Evolutionary conservation across 176 grass and related monocot species (phyloP).

Genomic region (Ananas comosus): DNA sequence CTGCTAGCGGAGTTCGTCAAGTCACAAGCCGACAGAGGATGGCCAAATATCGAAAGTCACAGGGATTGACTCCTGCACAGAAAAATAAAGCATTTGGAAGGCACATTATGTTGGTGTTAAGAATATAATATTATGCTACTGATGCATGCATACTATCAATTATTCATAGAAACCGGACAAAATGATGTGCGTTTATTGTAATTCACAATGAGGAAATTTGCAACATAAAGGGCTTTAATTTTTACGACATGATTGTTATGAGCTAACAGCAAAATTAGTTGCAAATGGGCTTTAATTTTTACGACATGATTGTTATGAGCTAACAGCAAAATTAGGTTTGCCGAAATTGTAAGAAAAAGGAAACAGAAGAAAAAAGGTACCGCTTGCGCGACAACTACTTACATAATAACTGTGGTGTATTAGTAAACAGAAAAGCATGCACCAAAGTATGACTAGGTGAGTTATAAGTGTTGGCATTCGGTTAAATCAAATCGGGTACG

Average conservation of each 20-base stretch:
- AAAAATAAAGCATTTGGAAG: background rate
- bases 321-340: too few species aligned
- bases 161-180: background rate
- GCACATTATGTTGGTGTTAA: constrained; percentile 5
- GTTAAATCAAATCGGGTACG: too few species aligned
- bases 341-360: background rate
- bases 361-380: background rate
- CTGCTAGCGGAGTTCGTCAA: constrained; percentile 69
- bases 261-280: too few species aligned
- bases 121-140: background rate
- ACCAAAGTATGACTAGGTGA: background rate
- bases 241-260: too few species aligned
- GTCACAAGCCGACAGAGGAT: constrained; percentile 62
- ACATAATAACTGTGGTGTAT: background rate
- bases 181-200: background rate
- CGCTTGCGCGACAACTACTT: background rate
- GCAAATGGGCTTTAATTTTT: too few species aligned
- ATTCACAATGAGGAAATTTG: too few species aligned
- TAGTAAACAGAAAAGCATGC: constrained; percentile 8
- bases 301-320: too few species aligned
- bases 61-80: constrained; percentile 32
- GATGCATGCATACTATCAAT: background rate
- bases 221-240: too few species aligned
- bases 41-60: constrained; percentile 48
- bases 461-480: background rate